Base-by-base conservation (phyloP, 2,329 filamentous ascomycete genomes). In the Capronia epimyces region DNA sequence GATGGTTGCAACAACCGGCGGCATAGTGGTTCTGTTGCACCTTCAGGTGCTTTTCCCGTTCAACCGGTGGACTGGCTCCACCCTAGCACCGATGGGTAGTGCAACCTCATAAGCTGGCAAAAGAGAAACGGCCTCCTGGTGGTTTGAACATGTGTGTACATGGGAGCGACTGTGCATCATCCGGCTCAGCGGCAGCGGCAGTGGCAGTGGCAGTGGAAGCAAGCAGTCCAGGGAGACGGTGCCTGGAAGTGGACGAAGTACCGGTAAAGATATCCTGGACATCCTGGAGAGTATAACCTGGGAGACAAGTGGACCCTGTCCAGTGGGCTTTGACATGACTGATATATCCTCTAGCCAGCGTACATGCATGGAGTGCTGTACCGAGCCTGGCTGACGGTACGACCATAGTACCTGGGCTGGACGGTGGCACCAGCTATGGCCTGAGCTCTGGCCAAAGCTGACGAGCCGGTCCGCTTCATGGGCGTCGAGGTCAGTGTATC, bases 401-500 rank as follows among this genome's bases (percentile, higher is more conserved):
- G 50, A 20, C 48, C 44, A 50, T 47, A 52, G 45, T 51, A 44
- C 13, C 40, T 46, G 12, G 45, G 3, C 15, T 18, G 37, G 20
- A 53, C 40, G 31, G 55, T 46, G 18, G 55, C 55, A 24, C 46
- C 49, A 7, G 46, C 49, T 44, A 57, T 47, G 8, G 49, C 53
- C 20, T 53, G 50, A 8, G 43, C 47, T 36, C 56, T 58, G 29
- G 57, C 50, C 16, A 52, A 22, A 13, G 57, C 46, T 18, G 60
- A 60, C 9, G 61, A 63, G 36, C 49, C 46, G 12, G 58, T 55
- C 45, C 59, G 52, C 45, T 54, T 61, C 61, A 63, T 63, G 10
- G 59, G 49, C 3, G 57, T 52, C 24, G 59, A 59, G 24, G 39
- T 52, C 21, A 53, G 53, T 31, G 39, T 37, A 34, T 31, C 52